phyloP scores from a whole-genome alignment of 164 flowering plant genomes.

The Taxillus chinensis region DNA sequence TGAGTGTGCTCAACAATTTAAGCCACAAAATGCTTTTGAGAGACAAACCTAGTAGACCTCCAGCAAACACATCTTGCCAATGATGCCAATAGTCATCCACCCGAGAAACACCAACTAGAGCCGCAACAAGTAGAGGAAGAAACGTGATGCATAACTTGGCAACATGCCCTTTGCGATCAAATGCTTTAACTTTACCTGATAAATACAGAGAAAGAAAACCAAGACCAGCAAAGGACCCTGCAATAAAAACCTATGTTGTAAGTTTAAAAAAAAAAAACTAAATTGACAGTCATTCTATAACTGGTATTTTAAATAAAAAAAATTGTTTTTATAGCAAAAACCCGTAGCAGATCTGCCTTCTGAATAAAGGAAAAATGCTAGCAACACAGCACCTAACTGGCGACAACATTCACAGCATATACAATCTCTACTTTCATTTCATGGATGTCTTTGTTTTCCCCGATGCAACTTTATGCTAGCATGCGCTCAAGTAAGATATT shows the following conservation, averaged over 20 bases:
- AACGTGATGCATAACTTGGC: conserved; percentile 70
- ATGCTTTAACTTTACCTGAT: conserved; percentile 63
- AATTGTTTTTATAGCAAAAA: neutral
- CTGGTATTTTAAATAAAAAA: neutral
- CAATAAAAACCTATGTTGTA: conserved; percentile 2
- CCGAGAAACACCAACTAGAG: conserved; percentile 69
- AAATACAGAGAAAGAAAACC: conserved; percentile 72
- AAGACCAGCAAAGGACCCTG: conserved; percentile 92
- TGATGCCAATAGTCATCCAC: conserved; percentile 94
- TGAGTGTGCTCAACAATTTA: neutral
- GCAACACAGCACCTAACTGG: neutral
- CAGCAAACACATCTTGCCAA: conserved; percentile 91
- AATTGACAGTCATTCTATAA: too few species aligned
- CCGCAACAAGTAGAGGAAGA: conserved; percentile 61
- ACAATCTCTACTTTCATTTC: too few species aligned
- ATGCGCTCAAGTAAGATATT: neutral
- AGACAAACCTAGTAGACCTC: conserved; percentile 59
- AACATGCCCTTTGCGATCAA: conserved; percentile 71
- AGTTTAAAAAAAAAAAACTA: neutral
- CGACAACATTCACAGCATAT: too few species aligned
- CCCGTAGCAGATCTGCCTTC: neutral
- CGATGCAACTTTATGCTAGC: neutral
- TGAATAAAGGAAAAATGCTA: neutral
- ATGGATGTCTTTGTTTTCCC: neutral
- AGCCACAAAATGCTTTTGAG: neutral